Base-by-base conservation (phyloP, 495 filamentous ascomycete genomes). In the Penicillium salamii region DNA sequence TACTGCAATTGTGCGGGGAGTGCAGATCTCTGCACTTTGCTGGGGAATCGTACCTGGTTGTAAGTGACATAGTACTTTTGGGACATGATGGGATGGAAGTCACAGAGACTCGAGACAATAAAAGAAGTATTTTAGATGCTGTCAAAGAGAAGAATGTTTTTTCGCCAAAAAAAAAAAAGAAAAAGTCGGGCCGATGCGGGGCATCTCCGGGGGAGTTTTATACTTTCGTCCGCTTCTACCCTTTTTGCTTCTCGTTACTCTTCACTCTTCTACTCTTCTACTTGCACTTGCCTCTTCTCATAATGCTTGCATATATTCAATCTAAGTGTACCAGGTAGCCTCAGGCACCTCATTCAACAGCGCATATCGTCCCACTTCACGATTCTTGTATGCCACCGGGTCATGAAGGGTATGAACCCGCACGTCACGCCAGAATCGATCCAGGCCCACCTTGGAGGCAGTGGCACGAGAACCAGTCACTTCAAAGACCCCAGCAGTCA, bases 51-150 rank as follows among this genome's bases (percentile, higher is more conserved):
- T 67, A 91, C 90, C 84, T 96, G 81, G 68, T 96, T 97, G 68
- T 97, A 97, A 49, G 91, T 95, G 66, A 96, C 85, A 71, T 96
- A 97, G 61, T 91, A 68, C 66, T 96, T 96, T 68, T 92, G 79
- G 43, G 89, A 80, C 88, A 96, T 95, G 7, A 33, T 45, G 36
- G 24, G 17, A 20, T 18, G 18, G 34, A 17, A 34, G n/a, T n/a
- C n/a, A n/a, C n/a, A n/a, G n/a, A n/a, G n/a, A n/a, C n/a, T n/a
- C n/a, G n/a, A n/a, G n/a, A 39, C 21, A 23, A 21, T 11, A 6
- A 24, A 14, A 40, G 20, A 26, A 2, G 6, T n/a, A n/a, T n/a
- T n/a, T n/a, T n/a, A n/a, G n/a, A n/a, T n/a, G n/a, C n/a, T n/a
- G n/a, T n/a, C n/a, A n/a, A 23, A 19, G 6, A 11, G 11, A 24